A percentile compares a stretch with the other conserved stretches of the same genome.
phyloP scores from a whole-genome alignment of 768 basidiomycete genomes.

The Russula sp. region DNA sequence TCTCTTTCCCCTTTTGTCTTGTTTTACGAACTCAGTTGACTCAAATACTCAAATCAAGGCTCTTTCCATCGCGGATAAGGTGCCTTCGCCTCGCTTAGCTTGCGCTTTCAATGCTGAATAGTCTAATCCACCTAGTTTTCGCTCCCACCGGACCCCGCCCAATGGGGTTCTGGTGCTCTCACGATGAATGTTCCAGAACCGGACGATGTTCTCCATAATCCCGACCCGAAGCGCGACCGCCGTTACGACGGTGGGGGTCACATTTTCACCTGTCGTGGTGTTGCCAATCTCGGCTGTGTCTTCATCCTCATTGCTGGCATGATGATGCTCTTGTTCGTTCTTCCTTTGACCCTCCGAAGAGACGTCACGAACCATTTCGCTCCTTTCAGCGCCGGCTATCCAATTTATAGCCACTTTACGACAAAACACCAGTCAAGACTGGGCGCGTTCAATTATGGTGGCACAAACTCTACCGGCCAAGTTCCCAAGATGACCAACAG shows the following conservation, averaged over 20 bases:
- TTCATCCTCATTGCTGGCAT: slow-evolving; percentile 44
- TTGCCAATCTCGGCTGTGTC: slow-evolving; percentile 64
- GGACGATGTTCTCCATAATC: slow-evolving; percentile 62
- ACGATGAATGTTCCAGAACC: slow-evolving; percentile 42
- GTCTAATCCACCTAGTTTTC: slow-evolving; percentile 31
- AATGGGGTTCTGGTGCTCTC: slow-evolving; percentile 45
- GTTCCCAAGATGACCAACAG: slow-evolving; percentile 31
- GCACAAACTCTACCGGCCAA: slow-evolving; percentile 70
- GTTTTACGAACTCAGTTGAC: not conserved
- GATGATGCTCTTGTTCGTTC: slow-evolving; percentile 52
- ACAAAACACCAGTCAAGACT: slow-evolving; percentile 36
- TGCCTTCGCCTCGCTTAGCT: not conserved
- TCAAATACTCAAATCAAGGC: not conserved
- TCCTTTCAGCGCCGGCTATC: slow-evolving; percentile 35
- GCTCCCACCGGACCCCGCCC: slow-evolving; percentile 40
- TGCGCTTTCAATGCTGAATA: not conserved
- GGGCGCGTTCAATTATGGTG: slow-evolving; percentile 68
- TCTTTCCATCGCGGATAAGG: slow-evolving; percentile 19
- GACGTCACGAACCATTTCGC: not conserved
- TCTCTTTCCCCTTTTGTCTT: not conserved
- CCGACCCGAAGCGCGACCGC: slow-evolving; percentile 49
- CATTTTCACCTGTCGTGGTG: slow-evolving; percentile 55
- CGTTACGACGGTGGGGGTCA: slow-evolving; percentile 51
- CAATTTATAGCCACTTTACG: slow-evolving; percentile 43
- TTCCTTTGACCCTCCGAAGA: not conserved